Evolutionary conservation across 495 filamentous ascomycete species (phyloP).

Genomic region (Barbatosphaeria neglecta): DNA sequence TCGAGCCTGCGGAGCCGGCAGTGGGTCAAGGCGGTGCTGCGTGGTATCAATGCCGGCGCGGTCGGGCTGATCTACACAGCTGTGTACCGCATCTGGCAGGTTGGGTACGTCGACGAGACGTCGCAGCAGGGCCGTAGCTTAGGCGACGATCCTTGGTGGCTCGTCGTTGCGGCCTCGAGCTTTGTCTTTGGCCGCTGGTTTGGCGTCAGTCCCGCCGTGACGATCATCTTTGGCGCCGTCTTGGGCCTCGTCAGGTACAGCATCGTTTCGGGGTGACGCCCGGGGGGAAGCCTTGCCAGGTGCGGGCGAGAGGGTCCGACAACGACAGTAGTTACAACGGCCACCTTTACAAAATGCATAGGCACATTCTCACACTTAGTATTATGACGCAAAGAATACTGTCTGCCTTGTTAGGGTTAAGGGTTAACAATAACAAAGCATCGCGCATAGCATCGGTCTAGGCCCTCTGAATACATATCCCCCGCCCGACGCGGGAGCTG

Average conservation of each 20-base stretch:
- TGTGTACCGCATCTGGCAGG: conserved; percentile 74
- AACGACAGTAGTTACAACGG: too few species aligned
- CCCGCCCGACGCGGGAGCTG: too few species aligned
- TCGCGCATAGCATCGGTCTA: too few species aligned
- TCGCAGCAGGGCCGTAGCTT: conserved; percentile 45
- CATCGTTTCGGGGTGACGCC: too few species aligned
- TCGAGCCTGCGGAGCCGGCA: conserved; percentile 38
- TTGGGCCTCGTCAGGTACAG: conserved; percentile 50
- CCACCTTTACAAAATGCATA: too few species aligned
- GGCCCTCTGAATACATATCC: too few species aligned
- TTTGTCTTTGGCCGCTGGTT: conserved; percentile 49
- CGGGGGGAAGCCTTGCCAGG: too few species aligned
- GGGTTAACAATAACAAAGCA: too few species aligned
- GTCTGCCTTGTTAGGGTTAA: too few species aligned
- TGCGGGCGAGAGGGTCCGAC: too few species aligned
- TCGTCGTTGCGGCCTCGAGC: conserved; percentile 43
- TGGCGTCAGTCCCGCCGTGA: conserved; percentile 36
- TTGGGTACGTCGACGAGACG: conserved; percentile 52
- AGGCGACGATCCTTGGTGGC: conserved; percentile 50
- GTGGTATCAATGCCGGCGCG: conserved; percentile 66
- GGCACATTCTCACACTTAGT: too few species aligned
- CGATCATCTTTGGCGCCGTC: conserved; percentile 47
- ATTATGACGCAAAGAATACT: too few species aligned
- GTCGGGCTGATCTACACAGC: conserved; percentile 75
- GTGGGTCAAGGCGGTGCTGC: conserved; percentile 44